A percentile compares a stretch with the other conserved stretches of the same genome.
Evolutionary conservation across 2,329 filamentous ascomycete genomes (phyloP).

Genomic region (Triangularia setosa): DNA sequence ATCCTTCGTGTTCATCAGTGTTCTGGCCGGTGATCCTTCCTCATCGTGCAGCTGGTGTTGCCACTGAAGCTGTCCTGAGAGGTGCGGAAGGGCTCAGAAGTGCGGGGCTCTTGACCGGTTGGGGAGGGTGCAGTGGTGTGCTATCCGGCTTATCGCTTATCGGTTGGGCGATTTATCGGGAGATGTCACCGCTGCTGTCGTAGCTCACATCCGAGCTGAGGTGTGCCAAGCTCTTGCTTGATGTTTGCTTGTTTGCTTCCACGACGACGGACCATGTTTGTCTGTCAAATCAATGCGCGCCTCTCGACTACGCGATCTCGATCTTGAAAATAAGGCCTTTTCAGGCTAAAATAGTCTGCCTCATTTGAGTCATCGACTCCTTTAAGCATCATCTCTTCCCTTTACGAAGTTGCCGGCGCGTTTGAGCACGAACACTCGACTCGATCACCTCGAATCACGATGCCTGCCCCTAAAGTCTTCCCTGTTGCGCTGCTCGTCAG

Average conservation of each 20-base stretch:
- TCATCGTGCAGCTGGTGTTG: conserved; percentile 4
- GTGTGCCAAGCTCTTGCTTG: neutral
- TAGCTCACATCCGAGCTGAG: neutral
- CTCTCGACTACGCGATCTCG: neutral
- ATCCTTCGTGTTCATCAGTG: neutral
- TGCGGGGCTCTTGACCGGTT: neutral
- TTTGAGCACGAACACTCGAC: neutral
- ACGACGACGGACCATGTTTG: neutral
- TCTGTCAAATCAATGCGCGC: neutral
- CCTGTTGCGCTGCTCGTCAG: neutral
- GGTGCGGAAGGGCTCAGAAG: neutral
- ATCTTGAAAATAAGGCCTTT: neutral
- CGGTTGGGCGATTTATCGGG: neutral
- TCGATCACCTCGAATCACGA: neutral
- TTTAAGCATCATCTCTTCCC: neutral
- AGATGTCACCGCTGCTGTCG: neutral
- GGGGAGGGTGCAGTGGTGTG: neutral
- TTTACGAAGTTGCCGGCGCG: neutral
- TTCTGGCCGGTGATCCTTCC: neutral
- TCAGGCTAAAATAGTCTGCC: neutral
- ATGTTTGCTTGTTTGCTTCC: neutral
- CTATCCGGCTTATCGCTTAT: neutral
- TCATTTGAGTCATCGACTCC: neutral
- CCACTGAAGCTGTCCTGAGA: conserved; percentile 1
- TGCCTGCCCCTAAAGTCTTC: neutral